Evolutionary conservation across 352 stramenopile genomes (phyloP), one percentile per base, ranked within the genome.

Genomic region (Phytopythium chamaehyphon): DNA sequence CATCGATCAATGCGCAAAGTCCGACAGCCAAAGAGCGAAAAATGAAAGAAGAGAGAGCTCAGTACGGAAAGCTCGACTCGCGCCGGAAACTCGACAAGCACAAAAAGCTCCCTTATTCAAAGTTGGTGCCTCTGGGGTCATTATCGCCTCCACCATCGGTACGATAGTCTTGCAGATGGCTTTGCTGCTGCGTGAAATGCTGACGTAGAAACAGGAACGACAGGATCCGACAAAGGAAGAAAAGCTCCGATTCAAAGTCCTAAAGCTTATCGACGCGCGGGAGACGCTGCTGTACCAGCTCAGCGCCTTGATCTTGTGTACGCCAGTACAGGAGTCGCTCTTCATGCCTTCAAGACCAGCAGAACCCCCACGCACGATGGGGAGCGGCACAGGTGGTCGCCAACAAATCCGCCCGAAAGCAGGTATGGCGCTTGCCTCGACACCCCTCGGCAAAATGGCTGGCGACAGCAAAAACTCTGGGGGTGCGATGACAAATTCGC

Each of bases 221-320:
- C 48, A 48, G 5, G 60, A 66, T 12, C 10, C 70, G 6, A 78
- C 51, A 8, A 88, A 77, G 40, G 77, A 87, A 59, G 80, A 88
- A 28, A 89, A 80, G 40, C 60, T 91, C n/a, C 73, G 76, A 1
- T 75, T 82, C 44, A 87, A 84, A 33, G 76, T 84, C 15, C 57
- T 91, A 24, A 81, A 84, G 55, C 56, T 64, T 18, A 89, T 91
- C 19, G 78, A 88, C 36, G 49, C 53, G 14, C 77, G 80, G 10
- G 80, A 91, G 49, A 84, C 76, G 10, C 58, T 86, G 16, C 54
- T 88, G 44, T 88, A 89, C 26, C 80, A 89, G 24, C 59, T 88
- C 9, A 89, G 79, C 36, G 77, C 78, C 11, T 51, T 91, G 18
- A 79, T 89, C 40, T 57, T 88, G 7, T 89, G 77, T 40, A 87